These are phyloP conservation scores for Amaranthus cruentus DNA, from an alignment of 148 eudicot genomes.

Conservation along the genomic window DNA sequence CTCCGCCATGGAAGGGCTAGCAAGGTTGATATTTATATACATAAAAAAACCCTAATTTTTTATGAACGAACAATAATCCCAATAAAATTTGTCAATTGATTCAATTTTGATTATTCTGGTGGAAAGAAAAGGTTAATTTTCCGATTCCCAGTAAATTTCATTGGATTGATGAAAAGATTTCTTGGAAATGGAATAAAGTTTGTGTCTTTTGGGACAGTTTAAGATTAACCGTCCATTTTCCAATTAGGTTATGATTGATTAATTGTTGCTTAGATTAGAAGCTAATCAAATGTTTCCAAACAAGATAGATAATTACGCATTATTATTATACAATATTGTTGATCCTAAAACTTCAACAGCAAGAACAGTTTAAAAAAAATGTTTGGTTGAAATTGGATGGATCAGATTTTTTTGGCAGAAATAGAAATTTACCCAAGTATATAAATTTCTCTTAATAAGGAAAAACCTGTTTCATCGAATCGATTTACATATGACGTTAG, in stretches of 20 bases:
- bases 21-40: no score
- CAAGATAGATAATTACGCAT: no score
- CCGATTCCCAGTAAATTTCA: not conserved
- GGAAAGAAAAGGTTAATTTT: not conserved
- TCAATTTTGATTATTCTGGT: not conserved
- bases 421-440: no score
- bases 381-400: no score
- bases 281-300: constrained; percentile 7
- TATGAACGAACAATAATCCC: not conserved
- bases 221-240: not conserved
- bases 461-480: no score
- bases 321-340: no score
- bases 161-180: not conserved
- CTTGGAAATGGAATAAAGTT: not conserved
- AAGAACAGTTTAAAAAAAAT: no score
- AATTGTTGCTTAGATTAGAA: constrained; percentile 17
- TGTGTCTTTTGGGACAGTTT: not conserved
- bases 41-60: not conserved
- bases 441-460: no score
- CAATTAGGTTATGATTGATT: not conserved
- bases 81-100: not conserved
- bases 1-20: not conserved
- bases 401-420: no score
- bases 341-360: no score
- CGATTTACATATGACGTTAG: no score